These are phyloP conservation scores for Macrolepiota albuminosa DNA, from an alignment of 768 basidiomycete species.

Conservation along the genomic window DNA sequence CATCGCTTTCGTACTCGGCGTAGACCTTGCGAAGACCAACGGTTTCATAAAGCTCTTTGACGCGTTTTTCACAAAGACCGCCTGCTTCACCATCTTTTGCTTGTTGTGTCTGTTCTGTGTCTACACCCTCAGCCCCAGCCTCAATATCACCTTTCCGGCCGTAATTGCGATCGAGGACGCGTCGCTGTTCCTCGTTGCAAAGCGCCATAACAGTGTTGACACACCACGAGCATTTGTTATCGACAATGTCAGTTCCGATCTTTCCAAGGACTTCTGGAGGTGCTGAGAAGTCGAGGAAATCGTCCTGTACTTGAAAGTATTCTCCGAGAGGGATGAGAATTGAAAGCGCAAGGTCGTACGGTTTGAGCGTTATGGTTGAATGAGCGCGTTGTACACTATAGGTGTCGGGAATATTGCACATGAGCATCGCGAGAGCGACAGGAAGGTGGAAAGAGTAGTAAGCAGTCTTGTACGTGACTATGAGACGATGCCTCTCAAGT, in stretches of 20 bases:
- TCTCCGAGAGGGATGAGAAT: constrained; percentile 93
- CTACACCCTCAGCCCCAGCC: constrained; percentile 17
- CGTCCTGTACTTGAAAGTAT: constrained; percentile 99
- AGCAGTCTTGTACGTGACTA: constrained; percentile 96
- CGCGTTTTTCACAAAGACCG: constrained; percentile 41
- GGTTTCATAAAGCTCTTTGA: constrained; percentile 64
- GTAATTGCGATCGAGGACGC: constrained; percentile 51
- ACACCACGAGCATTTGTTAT: constrained; percentile 99
- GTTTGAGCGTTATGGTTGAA: constrained; percentile 29
- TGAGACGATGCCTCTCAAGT: constrained; percentile 80
- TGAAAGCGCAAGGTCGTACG: constrained; percentile 69
- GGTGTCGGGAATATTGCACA: constrained; percentile 57
- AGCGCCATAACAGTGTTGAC: constrained; percentile 78
- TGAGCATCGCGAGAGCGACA: constrained; percentile 88
- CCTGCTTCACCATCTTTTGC: constrained; percentile 30
- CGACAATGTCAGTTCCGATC: constrained; percentile 95
- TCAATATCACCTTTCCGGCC: constrained; percentile 35
- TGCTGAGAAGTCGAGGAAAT: constrained; percentile 91
- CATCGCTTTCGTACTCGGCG: constrained; percentile 70
- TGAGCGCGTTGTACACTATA: constrained; percentile 27
- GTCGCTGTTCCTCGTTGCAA: constrained; percentile 51
- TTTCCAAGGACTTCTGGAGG: constrained; percentile 92
- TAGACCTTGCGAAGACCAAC: constrained; percentile 66
- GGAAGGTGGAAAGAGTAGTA: constrained; percentile 99
- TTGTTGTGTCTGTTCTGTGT: constrained; percentile 14